phyloP scores from a whole-genome alignment of 306 rosid species.

The Fragaria vesca region DNA sequence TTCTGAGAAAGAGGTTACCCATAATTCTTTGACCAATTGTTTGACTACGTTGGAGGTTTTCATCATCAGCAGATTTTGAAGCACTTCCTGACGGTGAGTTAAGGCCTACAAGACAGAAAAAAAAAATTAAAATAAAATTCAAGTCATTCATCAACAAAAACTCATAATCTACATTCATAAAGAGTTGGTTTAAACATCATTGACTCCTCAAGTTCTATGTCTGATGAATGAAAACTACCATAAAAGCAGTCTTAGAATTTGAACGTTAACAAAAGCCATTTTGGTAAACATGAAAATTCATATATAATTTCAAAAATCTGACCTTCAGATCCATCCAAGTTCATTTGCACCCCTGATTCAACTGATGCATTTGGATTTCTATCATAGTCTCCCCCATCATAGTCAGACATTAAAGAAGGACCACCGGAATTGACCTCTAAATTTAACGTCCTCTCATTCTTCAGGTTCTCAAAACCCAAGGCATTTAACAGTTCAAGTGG shows the following conservation, averaged over 20 bases:
- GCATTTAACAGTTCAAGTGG: constrained; percentile 92
- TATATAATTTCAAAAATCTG: constrained; percentile 13
- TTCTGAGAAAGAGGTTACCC: constrained; percentile 91
- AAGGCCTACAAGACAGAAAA: constrained; percentile 54
- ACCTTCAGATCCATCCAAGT: constrained; percentile 83
- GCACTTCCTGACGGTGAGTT: constrained; percentile 76
- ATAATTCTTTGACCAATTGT: constrained; percentile 95
- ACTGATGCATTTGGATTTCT: constrained; percentile 31
- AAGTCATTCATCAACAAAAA: background rate
- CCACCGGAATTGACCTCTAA: constrained; percentile 44
- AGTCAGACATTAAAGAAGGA: constrained; percentile 33
- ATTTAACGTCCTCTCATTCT: constrained; percentile 43
- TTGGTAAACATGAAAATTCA: constrained; percentile 18
- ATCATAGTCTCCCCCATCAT: constrained; percentile 34
- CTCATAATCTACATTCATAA: background rate
- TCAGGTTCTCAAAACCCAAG: constrained; percentile 63
- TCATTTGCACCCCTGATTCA: constrained; percentile 42
- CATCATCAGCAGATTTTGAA: constrained; percentile 58
- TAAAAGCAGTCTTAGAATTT: constrained; percentile 14
- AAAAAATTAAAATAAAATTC: background rate
- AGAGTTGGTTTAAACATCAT: background rate
- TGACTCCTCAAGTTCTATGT: constrained; percentile 3
- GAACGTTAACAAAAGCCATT: constrained; percentile 22
- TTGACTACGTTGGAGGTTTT: constrained; percentile 69
- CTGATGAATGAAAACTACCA: constrained; percentile 10